These are phyloP conservation scores for Aureobasidium sp. DNA, from an alignment of 2,329 filamentous ascomycete species.

Conservation along the genomic window DNA sequence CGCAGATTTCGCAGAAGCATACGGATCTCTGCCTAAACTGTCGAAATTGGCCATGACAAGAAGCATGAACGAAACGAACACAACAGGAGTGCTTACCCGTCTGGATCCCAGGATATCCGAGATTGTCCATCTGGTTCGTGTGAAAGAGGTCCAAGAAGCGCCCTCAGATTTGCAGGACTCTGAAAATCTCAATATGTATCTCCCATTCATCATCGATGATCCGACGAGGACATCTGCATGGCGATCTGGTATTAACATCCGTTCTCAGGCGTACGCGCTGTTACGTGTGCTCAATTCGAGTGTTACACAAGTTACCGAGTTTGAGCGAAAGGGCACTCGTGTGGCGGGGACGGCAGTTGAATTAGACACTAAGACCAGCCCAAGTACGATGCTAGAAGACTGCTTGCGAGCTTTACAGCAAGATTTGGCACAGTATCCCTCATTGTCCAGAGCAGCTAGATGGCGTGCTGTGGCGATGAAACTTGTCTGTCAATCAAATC, in stretches of 20 bases:
- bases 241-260: constrained; percentile 32
- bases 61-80: neutral
- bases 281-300: constrained; percentile 21
- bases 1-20: constrained; percentile 28
- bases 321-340: constrained; percentile 30
- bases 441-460: constrained; percentile 1
- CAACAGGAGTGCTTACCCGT: constrained; percentile 16
- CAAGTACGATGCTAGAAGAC: neutral
- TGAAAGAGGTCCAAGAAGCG: constrained; percentile 21
- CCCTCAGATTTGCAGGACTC: constrained; percentile 15
- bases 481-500: constrained; percentile 13
- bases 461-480: constrained; percentile 17
- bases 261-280: constrained; percentile 34
- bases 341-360: constrained; percentile 18
- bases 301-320: constrained; percentile 30
- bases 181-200: constrained; percentile 46
- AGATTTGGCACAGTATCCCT: neutral
- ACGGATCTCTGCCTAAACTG: constrained; percentile 18
- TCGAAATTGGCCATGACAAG: constrained; percentile 12
- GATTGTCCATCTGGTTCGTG: constrained; percentile 39
- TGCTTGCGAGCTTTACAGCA: neutral
- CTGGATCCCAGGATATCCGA: constrained; percentile 48
- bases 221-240: constrained; percentile 37
- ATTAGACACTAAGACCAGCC: neutral
- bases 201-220: constrained; percentile 55